These are phyloP conservation scores for Alternaria alternata DNA, from an alignment of 2,329 filamentous ascomycete genomes.

Conservation along the genomic window DNA sequence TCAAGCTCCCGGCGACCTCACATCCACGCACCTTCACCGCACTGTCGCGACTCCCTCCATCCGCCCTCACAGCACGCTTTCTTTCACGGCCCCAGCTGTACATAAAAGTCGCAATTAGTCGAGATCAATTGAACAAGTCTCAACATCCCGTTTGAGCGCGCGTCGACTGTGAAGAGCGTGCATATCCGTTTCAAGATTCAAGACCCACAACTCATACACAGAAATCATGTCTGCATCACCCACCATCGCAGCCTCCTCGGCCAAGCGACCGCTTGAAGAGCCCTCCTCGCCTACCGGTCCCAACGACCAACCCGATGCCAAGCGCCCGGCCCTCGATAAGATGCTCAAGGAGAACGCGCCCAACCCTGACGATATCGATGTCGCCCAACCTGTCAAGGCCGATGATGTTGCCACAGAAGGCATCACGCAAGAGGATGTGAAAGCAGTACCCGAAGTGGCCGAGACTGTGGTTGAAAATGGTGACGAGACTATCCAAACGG, in stretches of 20 bases:
- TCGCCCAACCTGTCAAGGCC: slow-evolving; percentile 46
- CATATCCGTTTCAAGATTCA: slow-evolving; percentile 22
- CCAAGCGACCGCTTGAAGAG: slow-evolving; percentile 96
- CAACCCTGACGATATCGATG: slow-evolving; percentile 59
- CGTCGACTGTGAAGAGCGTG: slow-evolving; percentile 44
- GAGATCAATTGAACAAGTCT: slow-evolving; percentile 50
- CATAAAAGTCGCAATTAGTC: slow-evolving; percentile 61
- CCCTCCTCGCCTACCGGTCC: slow-evolving; percentile 92
- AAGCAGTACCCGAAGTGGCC: slow-evolving; percentile 32
- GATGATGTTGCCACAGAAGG: slow-evolving; percentile 46
- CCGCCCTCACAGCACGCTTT: slow-evolving; percentile 84
- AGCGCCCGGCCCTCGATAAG: slow-evolving; percentile 95
- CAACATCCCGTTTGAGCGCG: slow-evolving; percentile 40
- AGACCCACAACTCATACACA: slow-evolving; percentile 37
- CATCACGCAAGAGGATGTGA: slow-evolving; percentile 38
- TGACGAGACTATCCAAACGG: slow-evolving; percentile 69
- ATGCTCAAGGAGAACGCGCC: slow-evolving; percentile 71
- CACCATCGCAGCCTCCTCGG: slow-evolving; percentile 64
- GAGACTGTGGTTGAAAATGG: slow-evolving; percentile 54
- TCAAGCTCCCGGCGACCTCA: slow-evolving; percentile 47
- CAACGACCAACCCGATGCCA: slow-evolving; percentile 94
- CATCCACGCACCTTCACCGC: slow-evolving; percentile 41
- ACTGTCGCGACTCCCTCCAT: slow-evolving; percentile 41
- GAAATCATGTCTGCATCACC: slow-evolving; percentile 57
- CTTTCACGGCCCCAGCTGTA: slow-evolving; percentile 81